Conservation (phyloP, 73 alveolate genomes). For the Paramecium caudatum region DNA sequence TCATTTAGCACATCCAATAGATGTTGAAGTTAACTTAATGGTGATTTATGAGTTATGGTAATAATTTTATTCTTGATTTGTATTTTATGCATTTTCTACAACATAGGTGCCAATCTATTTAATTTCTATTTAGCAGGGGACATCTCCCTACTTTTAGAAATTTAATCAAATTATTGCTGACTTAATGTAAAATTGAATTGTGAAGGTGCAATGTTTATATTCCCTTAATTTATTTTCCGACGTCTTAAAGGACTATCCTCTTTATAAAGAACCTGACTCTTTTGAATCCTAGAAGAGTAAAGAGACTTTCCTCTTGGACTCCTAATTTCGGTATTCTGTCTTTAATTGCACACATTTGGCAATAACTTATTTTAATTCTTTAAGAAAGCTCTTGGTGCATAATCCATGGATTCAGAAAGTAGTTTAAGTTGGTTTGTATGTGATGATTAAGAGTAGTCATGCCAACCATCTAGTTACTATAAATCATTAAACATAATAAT, state of each 20-base stretch:
- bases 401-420: slow-evolving; percentile 31
- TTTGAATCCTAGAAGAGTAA: background rate
- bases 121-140: background rate
- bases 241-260: background rate
- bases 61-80: background rate
- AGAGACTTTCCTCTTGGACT: background rate
- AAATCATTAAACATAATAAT: slow-evolving; percentile 39
- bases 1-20: background rate
- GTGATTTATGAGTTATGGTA: background rate
- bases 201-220: background rate
- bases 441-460: slow-evolving; percentile 10
- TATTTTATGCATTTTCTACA: background rate
- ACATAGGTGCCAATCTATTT: background rate
- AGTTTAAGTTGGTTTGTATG: slow-evolving; percentile 36
- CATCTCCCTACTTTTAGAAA: background rate
- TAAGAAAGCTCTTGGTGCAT: background rate
- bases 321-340: background rate
- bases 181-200: background rate
- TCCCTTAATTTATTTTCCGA: background rate
- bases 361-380: background rate
- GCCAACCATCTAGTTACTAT: slow-evolving; percentile 12
- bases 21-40: background rate
- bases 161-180: background rate
- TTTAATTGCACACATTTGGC: background rate
- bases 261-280: slow-evolving; percentile 10